Evolutionary conservation across 345 rosid species (phyloP), one percentile per base, ranked within the genome.

Genomic region (Eucalyptus lansdowneana): DNA sequence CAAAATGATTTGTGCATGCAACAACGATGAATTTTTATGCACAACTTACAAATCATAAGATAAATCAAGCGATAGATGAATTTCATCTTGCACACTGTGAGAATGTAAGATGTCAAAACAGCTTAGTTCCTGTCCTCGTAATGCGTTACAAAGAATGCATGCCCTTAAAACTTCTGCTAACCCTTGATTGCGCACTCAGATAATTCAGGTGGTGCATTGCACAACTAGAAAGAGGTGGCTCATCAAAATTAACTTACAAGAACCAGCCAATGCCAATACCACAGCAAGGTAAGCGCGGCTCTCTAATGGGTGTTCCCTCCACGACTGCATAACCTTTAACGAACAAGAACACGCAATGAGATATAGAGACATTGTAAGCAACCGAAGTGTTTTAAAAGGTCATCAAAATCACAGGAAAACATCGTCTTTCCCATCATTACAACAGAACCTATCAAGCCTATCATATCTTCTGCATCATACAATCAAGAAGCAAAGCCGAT

Each of bases 221-320:
- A 29, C 42, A 50, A 29, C 50, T 51, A 80, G 44, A 87, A 86
- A 50, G 22, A 14, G 22, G 19, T 65, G 51, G 31, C 60, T 65
- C 24, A 10, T 40, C 69, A 34, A 16, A 14, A 29, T 62, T 9
- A 92, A 94, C 99, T 95, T 92, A 96, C 99, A 97, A 86, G 90
- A 96, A 91, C 99, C 99, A 97, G 50, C 99, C 99, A 92, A 93
- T 90, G 92, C 99, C 99, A 88, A 97, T 58, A 86, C 99, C 99
- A 89, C 99, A 97, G 80, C 96, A 95, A 81, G 98, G 98, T 90
- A 96, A 93, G 53, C 95, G 93, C 31, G 67, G 92, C 87, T 94
- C 93, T 89, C 91, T 93, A 72, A 93, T 58, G 11, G 93, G 96
- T 54, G 91, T 92, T 80, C 91, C 96, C 89, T 95, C 96, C 40